phyloP scores from a whole-genome alignment of 2,329 filamentous ascomycete species.

The Colletotrichum sidae region DNA sequence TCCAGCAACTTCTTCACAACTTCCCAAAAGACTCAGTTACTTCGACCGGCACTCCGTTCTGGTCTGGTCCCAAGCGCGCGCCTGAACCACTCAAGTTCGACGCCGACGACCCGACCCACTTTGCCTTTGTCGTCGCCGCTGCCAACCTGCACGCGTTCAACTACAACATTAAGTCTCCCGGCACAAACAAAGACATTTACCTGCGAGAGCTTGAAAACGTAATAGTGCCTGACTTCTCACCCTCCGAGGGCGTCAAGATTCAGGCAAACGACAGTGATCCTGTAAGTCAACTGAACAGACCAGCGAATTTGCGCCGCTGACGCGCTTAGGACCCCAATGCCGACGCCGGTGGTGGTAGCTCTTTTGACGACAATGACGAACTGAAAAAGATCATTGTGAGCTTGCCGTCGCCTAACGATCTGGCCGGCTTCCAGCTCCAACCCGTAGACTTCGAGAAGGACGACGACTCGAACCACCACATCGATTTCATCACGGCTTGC shows the following conservation, averaged over 20 bases:
- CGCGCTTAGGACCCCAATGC: conserved; percentile 80
- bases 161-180: conserved; percentile 93
- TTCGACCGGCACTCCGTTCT: conserved; percentile 90
- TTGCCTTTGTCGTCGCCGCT: conserved; percentile 86
- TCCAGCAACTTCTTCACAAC: conserved; percentile 94
- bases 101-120: conserved; percentile 84
- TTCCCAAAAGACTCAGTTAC: conserved; percentile 95
- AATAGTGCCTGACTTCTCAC: conserved; percentile 95
- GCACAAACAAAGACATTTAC: conserved; percentile 77
- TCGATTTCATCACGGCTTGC: conserved; percentile 97
- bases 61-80: conserved; percentile 98
- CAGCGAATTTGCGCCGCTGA: not conserved
- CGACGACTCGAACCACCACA: conserved; percentile 97
- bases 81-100: conserved; percentile 94
- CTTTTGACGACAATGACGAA: conserved; percentile 80
- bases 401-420: conserved; percentile 81
- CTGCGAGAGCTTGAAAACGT: conserved; percentile 86
- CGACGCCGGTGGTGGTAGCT: conserved; percentile 54
- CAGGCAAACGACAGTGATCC: conserved; percentile 96
- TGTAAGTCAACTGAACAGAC: conserved; percentile 56
- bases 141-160: conserved; percentile 98
- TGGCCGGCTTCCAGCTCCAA: conserved; percentile 89
- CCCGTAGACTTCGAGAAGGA: conserved; percentile 99
- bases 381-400: conserved; percentile 77
- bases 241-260: conserved; percentile 92